A percentile compares a stretch with the other conserved stretches of the same genome.
phyloP scores from a whole-genome alignment of 306 rosid species.

The Cucumis sativus region DNA sequence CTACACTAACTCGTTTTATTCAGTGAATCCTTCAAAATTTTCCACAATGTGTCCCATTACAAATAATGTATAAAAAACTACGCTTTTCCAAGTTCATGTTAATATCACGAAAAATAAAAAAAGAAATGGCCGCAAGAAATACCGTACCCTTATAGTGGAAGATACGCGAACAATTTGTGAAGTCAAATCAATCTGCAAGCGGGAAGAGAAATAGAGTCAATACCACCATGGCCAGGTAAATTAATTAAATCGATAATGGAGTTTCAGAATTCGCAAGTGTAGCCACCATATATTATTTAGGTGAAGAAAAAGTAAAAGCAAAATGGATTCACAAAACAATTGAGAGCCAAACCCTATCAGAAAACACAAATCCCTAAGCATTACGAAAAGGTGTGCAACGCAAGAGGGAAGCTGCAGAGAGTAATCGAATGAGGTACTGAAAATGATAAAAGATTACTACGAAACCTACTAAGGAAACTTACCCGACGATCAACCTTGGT shows the following conservation, averaged over 20 bases:
- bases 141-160: conserved; percentile 63
- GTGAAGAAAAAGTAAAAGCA: neutral
- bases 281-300: neutral
- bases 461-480: conserved; percentile 19
- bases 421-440: neutral
- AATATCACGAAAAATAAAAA: neutral
- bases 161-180: conserved; percentile 74
- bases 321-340: neutral
- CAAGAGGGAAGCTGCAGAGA: neutral
- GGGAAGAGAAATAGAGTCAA: neutral
- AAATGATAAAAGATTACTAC: neutral
- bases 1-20: neutral
- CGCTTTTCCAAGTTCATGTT: neutral
- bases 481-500: conserved; percentile 93
- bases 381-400: neutral
- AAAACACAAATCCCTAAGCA: neutral
- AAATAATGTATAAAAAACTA: neutral
- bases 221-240: neutral
- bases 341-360: neutral
- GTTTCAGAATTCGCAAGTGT: neutral
- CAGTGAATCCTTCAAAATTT: neutral
- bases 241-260: neutral
- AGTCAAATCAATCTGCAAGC: conserved; percentile 73
- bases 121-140: neutral
- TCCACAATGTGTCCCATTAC: neutral